Conservation (phyloP, 768 basidiomycete species). For the Arthromyces matolae region DNA sequence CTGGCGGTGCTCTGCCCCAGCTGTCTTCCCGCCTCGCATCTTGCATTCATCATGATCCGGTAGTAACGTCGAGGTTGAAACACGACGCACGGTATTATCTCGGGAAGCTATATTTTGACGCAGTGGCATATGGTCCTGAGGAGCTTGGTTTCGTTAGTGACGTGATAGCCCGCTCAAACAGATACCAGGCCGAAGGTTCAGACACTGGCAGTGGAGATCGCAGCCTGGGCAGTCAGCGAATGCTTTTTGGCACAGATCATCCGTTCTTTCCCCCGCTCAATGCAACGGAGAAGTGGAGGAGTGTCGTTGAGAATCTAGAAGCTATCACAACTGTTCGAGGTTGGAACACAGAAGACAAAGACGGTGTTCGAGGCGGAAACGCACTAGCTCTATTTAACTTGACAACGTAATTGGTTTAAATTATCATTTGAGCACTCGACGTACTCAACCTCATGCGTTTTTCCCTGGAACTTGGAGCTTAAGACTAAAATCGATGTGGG, state of each 20-base stretch:
- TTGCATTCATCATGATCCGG: conserved; percentile 82
- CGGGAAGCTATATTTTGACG: conserved; percentile 77
- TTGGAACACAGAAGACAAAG: conserved; percentile 58
- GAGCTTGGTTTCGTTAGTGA: conserved; percentile 79
- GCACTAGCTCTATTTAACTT: conserved; percentile 69
- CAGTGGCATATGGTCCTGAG: conserved; percentile 85
- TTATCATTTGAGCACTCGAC: too few species aligned
- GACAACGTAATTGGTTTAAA: conserved; percentile 17
- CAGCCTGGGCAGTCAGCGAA: conserved; percentile 49
- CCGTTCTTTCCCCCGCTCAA: conserved; percentile 86
- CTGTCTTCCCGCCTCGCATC: conserved; percentile 82
- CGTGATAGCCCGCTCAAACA: conserved; percentile 56
- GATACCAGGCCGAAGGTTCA: conserved; percentile 38
- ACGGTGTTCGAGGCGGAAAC: conserved; percentile 67
- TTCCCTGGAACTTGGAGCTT: conserved; percentile 77
- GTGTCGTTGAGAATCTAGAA: conserved; percentile 80
- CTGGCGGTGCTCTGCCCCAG: conserved; percentile 80
- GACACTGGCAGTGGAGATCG: conserved; percentile 29
- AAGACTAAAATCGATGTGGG: conserved; percentile 94
- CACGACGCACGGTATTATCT: conserved; percentile 85
- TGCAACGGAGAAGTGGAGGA: conserved; percentile 70
- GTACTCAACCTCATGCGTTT: conserved; percentile 9
- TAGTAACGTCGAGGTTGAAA: conserved; percentile 67
- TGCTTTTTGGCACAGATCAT: conserved; percentile 86
- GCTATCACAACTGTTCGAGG: conserved; percentile 67